Conservation (phyloP, 75 land plant species). For the Chamaecyparis obtusa region DNA sequence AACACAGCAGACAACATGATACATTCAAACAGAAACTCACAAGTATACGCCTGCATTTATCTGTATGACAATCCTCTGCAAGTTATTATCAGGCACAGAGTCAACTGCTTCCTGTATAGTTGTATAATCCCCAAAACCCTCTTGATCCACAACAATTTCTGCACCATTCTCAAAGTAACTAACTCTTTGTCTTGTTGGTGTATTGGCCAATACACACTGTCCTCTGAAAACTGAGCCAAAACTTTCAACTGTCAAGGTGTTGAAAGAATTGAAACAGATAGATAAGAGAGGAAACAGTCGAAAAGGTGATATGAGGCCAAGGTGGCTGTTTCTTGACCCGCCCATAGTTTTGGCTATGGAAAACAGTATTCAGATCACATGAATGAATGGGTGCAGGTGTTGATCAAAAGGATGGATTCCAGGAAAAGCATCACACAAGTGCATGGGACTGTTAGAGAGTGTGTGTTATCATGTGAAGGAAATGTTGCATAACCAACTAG, state of each 20-base stretch:
- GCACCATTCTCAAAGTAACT: background rate
- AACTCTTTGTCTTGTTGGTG: background rate
- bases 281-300: background rate
- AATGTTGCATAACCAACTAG: background rate
- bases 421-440: no score
- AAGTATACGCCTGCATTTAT: constrained; percentile 69
- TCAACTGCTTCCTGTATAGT: constrained; percentile 84
- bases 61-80: constrained; percentile 43
- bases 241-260: background rate
- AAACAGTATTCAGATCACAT: background rate
- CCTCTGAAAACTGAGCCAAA: background rate
- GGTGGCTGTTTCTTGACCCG: background rate
- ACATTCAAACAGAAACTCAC: constrained; percentile 19
- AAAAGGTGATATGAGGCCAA: background rate
- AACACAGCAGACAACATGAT: background rate
- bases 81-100: constrained; percentile 60
- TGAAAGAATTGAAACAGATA: background rate
- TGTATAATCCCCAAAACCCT: constrained; percentile 55
- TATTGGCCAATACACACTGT: background rate
- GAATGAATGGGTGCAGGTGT: background rate
- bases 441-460: no score
- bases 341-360: background rate
- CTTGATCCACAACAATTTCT: constrained; percentile 38
- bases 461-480: no score
- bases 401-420: background rate